A percentile compares a stretch with the other conserved stretches of the same genome.
These are phyloP conservation scores for Alternaria viburni DNA, from an alignment of 2,329 filamentous ascomycete genomes.

Conservation along the genomic window DNA sequence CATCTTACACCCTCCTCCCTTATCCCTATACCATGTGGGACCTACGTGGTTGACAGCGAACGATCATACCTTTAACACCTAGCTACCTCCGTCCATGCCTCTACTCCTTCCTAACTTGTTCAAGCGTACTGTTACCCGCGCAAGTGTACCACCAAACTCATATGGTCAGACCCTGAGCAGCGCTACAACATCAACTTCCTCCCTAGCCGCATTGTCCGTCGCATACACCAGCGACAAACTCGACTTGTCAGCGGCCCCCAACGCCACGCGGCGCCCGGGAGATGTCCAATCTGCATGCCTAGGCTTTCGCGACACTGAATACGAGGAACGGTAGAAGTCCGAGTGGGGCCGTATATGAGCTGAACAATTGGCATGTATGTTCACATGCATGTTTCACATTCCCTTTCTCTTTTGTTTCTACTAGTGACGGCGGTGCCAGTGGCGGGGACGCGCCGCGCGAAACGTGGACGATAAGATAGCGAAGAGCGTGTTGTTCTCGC, in stretches of 20 bases:
- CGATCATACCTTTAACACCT: not conserved
- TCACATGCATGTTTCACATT: not conserved
- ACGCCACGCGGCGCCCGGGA: not conserved
- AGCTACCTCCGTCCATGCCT: not conserved
- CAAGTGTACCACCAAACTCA: not conserved
- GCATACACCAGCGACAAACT: not conserved
- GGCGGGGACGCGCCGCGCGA: not conserved
- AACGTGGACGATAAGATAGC: not conserved
- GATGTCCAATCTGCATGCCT: not conserved
- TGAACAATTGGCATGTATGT: not conserved
- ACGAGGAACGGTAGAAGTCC: not conserved
- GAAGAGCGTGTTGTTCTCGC: not conserved
- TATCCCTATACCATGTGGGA: not conserved
- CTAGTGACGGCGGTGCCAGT: not conserved
- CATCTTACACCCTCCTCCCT: not conserved
- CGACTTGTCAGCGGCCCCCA: not conserved
- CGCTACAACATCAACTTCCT: not conserved
- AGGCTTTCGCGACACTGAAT: not conserved
- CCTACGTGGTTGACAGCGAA: not conserved
- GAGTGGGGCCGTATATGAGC: not conserved
- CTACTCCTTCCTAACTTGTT: not conserved
- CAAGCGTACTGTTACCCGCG: not conserved
- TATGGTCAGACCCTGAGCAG: not conserved
- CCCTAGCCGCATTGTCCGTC: not conserved
- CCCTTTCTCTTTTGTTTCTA: not conserved